Conservation (phyloP, 1,284 basidiomycete species). For the Cystobasidium slooffiae region DNA sequence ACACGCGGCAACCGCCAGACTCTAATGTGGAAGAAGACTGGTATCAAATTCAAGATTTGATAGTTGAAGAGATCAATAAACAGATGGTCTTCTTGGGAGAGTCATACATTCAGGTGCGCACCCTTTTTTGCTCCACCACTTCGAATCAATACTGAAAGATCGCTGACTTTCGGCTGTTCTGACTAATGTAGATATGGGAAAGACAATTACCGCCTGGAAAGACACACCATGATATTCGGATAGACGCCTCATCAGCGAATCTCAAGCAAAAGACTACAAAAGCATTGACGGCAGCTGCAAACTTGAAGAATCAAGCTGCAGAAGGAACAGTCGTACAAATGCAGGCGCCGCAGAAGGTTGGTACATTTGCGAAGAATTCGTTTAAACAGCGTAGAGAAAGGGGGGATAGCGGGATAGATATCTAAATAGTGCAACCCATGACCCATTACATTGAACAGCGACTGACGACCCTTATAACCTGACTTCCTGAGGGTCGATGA, state of each 20-base stretch:
- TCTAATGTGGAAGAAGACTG: conserved; percentile 72
- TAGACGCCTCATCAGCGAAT: conserved; percentile 31
- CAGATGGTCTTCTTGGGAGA: conserved; percentile 99
- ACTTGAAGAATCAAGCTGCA: conserved; percentile 27
- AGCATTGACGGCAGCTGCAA: conserved; percentile 39
- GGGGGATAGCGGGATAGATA: conserved; percentile 39
- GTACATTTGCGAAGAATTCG: conserved; percentile 29
- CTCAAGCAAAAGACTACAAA: conserved; percentile 41
- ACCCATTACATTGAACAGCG: too few relatives aligned
- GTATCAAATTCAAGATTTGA: conserved; percentile 96
- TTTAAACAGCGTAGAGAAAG: conserved; percentile 38
- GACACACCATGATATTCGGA: conserved; percentile 27
- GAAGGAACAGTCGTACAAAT: conserved; percentile 35
- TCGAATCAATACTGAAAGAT: not conserved
- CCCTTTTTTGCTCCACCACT: not conserved
- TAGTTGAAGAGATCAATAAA: conserved; percentile 90
- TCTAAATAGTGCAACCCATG: conserved; percentile 3
- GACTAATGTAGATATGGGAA: conserved; percentile 40
- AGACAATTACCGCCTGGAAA: conserved; percentile 34
- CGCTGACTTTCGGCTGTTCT: not conserved
- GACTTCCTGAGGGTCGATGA: too few relatives aligned
- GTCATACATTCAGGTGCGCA: conserved; percentile 81
- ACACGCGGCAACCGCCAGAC: conserved; percentile 58
- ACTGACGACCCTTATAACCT: too few relatives aligned
- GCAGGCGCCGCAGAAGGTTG: conserved; percentile 25